Conservation (phyloP, 139 green algal genomes). For the Ettlia oleoabundans region DNA sequence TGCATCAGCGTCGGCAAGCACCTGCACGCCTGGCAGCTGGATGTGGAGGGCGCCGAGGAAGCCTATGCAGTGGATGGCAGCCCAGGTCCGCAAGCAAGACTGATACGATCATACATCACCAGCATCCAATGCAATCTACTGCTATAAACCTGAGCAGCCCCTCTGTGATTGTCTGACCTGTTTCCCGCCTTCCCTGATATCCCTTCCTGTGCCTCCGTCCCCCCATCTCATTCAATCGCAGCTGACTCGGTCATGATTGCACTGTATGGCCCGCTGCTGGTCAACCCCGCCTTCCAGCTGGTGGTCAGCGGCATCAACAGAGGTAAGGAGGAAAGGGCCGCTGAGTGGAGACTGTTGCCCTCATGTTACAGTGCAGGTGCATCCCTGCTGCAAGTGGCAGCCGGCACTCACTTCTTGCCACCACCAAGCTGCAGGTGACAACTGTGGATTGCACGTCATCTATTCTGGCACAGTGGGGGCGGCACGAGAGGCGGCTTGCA, state of each 20-base stretch:
- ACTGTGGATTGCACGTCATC: slow-evolving; percentile 81
- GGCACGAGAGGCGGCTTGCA: slow-evolving; percentile 76
- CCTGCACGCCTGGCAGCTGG: slow-evolving; percentile 42
- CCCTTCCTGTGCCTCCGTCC: neutral
- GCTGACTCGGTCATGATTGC: slow-evolving; percentile 65
- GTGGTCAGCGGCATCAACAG: slow-evolving; percentile 80
- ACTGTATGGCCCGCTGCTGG: slow-evolving; percentile 53
- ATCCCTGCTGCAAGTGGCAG: too few relatives aligned
- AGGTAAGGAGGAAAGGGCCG: too few relatives aligned
- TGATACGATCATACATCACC: neutral
- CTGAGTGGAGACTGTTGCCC: too few relatives aligned
- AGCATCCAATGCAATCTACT: neutral
- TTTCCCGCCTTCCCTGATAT: neutral
- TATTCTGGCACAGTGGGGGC: slow-evolving; percentile 81
- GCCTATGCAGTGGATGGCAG: slow-evolving; percentile 57
- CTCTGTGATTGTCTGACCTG: too few relatives aligned
- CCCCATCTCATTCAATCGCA: neutral
- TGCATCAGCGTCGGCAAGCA: slow-evolving; percentile 68
- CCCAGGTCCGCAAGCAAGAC: slow-evolving; percentile 7
- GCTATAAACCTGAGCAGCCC: neutral
- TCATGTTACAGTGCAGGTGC: too few relatives aligned
- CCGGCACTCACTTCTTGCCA: too few relatives aligned
- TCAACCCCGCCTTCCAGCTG: slow-evolving; percentile 51
- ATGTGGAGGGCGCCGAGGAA: slow-evolving; percentile 43
- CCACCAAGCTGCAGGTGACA: too few relatives aligned